Base-by-base conservation (phyloP, 306 rosid genomes). In the Dalbergia oliveri region DNA sequence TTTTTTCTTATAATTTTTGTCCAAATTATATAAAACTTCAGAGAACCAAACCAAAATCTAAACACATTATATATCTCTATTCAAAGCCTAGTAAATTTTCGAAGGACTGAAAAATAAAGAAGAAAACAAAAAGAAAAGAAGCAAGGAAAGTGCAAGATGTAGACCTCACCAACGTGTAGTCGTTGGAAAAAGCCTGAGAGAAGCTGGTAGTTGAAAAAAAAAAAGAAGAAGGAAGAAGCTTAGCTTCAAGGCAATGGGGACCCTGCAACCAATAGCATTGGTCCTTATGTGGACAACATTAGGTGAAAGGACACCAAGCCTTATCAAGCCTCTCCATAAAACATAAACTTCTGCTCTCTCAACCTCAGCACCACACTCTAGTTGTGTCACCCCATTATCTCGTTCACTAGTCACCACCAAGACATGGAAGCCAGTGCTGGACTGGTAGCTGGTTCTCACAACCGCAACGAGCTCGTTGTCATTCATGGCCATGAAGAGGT, bases 191-290 rank as follows among this genome's bases (percentile, higher is more conserved):
- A 14, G 82, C 68, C 62, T 76, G 57, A 56, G 78, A 37, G 53
- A 56, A 70, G 85, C 85, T 63, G 73, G 89, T 92, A 86, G 91
- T 8, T 43, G 31, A 67, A 61, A 23, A 26, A 26, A 67, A 51
- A 86, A 79, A 34, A 49, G 54, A 21, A 18, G 72, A 18, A 75
- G 77, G 74, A 83, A 83, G 78, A 88, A 95, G 97, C 99, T 95
- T 93, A 82, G 74, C 92, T 89, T 93, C 91, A 86, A 53, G 97
- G 99, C 99, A 93, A 95, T 87, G 95, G 90, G 31, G 89, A 86
- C 89, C 34, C 56, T 83, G 91, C 94, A 93, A 91, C 99, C 86
- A 91, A 90, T 88, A 77, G 56, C 92, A 86, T 9, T 80, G 39
- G 66, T 88, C 44, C 78, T 85, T 75, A 85, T 80, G 89, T 88